phyloP scores from a whole-genome alignment of 2,329 filamentous ascomycete species.

The Fusarium circinatum region DNA sequence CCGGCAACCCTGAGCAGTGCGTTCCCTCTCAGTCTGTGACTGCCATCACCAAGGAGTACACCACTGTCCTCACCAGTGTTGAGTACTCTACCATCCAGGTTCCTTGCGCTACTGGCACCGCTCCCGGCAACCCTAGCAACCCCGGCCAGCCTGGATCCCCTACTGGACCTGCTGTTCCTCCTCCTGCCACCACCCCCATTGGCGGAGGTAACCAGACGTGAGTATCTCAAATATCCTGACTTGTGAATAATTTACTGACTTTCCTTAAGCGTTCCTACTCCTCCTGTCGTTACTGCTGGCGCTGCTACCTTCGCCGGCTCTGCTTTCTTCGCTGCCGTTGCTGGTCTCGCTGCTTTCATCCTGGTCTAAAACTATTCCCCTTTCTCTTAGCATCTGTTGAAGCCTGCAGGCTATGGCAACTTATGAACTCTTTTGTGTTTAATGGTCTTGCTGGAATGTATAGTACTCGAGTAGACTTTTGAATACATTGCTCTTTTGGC shows the following conservation, averaged over 20 bases:
- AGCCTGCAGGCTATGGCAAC: slow-evolving; percentile 55
- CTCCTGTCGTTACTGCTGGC: slow-evolving; percentile 59
- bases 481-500: slow-evolving; percentile 49
- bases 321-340: slow-evolving; percentile 63
- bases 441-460: slow-evolving; percentile 50
- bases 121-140: slow-evolving; percentile 12
- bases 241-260: slow-evolving; percentile 31
- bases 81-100: slow-evolving; percentile 58
- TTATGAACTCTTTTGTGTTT: slow-evolving; percentile 49
- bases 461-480: slow-evolving; percentile 51
- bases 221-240: slow-evolving; percentile 25
- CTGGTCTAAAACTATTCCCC: slow-evolving; percentile 62
- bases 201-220: slow-evolving; percentile 48
- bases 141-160: slow-evolving; percentile 16
- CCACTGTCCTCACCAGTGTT: slow-evolving; percentile 65
- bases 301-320: slow-evolving; percentile 65
- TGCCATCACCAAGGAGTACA: slow-evolving; percentile 66
- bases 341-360: slow-evolving; percentile 64
- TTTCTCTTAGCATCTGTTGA: slow-evolving; percentile 49
- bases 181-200: slow-evolving; percentile 42
- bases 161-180: slow-evolving; percentile 39
- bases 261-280: slow-evolving; percentile 29
- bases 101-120: slow-evolving; percentile 38
- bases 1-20: slow-evolving; percentile 22
- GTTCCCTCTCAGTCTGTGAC: slow-evolving; percentile 53